Percentiles rank a stretch among this genome's conserved stretches.
Conservation (phyloP, 2,329 filamentous ascomycete genomes). For the Fusarium citri region DNA sequence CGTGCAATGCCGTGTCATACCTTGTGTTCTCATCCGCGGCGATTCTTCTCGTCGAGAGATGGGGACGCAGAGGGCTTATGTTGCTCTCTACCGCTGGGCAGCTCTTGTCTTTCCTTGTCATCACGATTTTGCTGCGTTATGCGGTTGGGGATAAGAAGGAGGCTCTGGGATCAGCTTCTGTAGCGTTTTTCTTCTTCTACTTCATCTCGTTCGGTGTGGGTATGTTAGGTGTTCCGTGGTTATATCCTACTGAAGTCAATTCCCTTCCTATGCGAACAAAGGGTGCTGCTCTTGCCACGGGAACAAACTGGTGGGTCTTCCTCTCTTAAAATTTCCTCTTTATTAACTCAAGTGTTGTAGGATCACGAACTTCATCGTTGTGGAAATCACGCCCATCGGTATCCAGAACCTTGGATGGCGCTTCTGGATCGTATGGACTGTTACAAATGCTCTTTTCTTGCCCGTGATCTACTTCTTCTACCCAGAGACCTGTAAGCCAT, state of each 20-base stretch:
- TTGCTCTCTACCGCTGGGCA: constrained; percentile 28
- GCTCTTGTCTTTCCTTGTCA: constrained; percentile 25
- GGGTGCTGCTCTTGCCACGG: constrained; percentile 36
- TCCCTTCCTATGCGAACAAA: constrained; percentile 50
- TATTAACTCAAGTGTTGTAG: neutral
- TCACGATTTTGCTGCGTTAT: constrained; percentile 27
- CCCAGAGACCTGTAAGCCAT: constrained; percentile 54
- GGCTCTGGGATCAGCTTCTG: neutral
- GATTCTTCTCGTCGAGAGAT: constrained; percentile 16
- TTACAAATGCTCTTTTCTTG: constrained; percentile 59
- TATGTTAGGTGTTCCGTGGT: constrained; percentile 41
- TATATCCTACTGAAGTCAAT: constrained; percentile 53
- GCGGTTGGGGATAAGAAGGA: constrained; percentile 13
- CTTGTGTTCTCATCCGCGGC: constrained; percentile 30
- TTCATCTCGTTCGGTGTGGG: constrained; percentile 35
- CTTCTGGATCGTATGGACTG: constrained; percentile 65
- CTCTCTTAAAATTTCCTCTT: fast-evolving
- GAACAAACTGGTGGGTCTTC: constrained; percentile 27
- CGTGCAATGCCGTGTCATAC: constrained; percentile 52
- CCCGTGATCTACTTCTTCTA: constrained; percentile 63
- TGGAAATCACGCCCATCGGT: constrained; percentile 52
- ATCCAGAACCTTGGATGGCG: constrained; percentile 61
- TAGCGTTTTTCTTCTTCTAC: constrained; percentile 35
- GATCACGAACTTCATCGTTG: constrained; percentile 47
- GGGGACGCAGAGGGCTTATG: constrained; percentile 31